phyloP scores from a whole-genome alignment of 306 rosid species.

The Crotalaria pallida region DNA sequence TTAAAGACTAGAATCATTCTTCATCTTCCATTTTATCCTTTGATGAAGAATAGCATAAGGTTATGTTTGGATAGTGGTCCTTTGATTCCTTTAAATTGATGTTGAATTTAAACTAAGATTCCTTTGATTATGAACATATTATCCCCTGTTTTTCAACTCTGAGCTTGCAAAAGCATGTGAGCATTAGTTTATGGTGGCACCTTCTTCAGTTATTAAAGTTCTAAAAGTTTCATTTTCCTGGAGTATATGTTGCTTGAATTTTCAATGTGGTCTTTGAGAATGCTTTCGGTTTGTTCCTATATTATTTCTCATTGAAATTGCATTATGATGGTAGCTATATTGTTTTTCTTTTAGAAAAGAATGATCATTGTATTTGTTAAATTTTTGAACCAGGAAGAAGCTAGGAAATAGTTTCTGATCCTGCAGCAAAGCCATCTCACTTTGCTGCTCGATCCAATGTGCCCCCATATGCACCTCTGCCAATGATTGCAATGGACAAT shows the following conservation, averaged over 20 bases:
- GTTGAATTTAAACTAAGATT: not conserved
- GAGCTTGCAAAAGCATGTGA: not conserved
- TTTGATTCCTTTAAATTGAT: too few relatives aligned
- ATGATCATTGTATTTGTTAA: too few relatives aligned
- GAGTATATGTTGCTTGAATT: not conserved
- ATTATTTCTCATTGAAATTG: conserved; percentile 3
- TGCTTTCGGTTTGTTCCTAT: not conserved
- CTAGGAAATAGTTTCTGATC: conserved; percentile 81
- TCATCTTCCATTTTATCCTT: too few relatives aligned
- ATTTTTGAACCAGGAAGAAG: too few relatives aligned
- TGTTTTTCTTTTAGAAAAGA: conserved; percentile 7
- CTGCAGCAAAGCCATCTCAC: conserved; percentile 68
- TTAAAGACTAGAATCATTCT: too few relatives aligned
- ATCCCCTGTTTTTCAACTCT: not conserved
- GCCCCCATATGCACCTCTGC: conserved; percentile 61
- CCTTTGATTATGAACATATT: conserved; percentile 3
- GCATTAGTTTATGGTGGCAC: not conserved
- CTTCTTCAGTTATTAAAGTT: not conserved
- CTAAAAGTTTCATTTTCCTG: not conserved
- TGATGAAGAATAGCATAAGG: too few relatives aligned
- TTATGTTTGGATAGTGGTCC: too few relatives aligned
- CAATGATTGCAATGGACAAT: conserved; percentile 62
- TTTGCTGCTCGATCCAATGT: conserved; percentile 62
- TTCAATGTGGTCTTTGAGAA: conserved; percentile 1
- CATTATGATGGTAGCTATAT: not conserved